Percentiles rank a stretch among this genome's conserved stretches.
phyloP scores from a whole-genome alignment of 2,329 filamentous ascomycete species.

The Trichoderma afroharzianum region DNA sequence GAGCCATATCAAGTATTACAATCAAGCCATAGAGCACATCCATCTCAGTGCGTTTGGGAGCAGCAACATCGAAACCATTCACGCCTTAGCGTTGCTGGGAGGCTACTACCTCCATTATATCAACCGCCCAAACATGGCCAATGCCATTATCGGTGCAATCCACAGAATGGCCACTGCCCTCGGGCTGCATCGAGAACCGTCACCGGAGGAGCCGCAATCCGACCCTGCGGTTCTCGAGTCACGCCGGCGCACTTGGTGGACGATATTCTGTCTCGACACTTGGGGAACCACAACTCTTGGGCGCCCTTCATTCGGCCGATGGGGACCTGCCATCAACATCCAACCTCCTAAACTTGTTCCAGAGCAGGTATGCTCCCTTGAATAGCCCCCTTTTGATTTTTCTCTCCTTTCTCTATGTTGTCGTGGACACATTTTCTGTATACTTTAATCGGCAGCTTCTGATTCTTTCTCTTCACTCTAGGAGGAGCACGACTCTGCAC shows the following conservation, averaged over 20 bases:
- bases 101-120: slow-evolving; percentile 77
- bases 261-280: slow-evolving; percentile 68
- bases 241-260: slow-evolving; percentile 63
- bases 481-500: slow-evolving; percentile 46
- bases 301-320: slow-evolving; percentile 65
- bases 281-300: slow-evolving; percentile 71
- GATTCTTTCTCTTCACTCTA: neutral
- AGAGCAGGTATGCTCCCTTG: slow-evolving; percentile 35
- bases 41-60: slow-evolving; percentile 53
- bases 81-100: slow-evolving; percentile 67
- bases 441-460: neutral
- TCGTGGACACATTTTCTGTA: neutral
- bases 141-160: slow-evolving; percentile 67
- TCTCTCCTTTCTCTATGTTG: neutral
- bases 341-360: slow-evolving; percentile 51
- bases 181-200: slow-evolving; percentile 63
- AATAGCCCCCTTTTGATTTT: neutral
- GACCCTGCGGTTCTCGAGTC: slow-evolving; percentile 1
- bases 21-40: slow-evolving; percentile 50
- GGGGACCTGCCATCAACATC: slow-evolving; percentile 65
- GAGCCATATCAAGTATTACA: slow-evolving; percentile 55
- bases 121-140: slow-evolving; percentile 73
- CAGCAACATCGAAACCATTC: slow-evolving; percentile 68
- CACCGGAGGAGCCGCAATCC: neutral
- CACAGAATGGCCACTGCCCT: slow-evolving; percentile 72